Percentiles rank a stretch among this genome's conserved stretches.
These are phyloP conservation scores for Climacium dendroides DNA, from an alignment of 225 moss, liverwort and hornwort genomes.

Conservation along the genomic window DNA sequence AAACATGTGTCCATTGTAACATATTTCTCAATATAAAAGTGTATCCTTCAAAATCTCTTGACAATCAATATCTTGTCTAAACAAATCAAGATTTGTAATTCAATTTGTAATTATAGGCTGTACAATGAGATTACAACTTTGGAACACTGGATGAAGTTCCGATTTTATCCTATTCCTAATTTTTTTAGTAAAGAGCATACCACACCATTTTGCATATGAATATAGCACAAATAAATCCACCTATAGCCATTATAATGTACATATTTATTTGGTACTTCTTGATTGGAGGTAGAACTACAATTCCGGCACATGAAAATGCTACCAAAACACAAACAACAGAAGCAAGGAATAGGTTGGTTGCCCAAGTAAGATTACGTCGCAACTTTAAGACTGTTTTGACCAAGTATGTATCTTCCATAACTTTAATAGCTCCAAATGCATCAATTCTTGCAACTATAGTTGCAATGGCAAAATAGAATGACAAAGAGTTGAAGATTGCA, in stretches of 20 bases:
- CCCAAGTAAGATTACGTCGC: background rate
- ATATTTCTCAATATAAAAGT: too few species aligned
- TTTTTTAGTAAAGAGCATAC: too few species aligned
- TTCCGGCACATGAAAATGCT: background rate
- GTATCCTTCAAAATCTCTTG: too few species aligned
- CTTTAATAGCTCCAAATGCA: background rate
- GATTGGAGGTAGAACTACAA: background rate
- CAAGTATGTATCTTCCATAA: too few species aligned
- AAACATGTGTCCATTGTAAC: too few species aligned
- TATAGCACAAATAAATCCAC: background rate
- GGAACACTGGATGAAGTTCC: too few species aligned
- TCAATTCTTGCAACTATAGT: background rate
- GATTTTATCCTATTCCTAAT: too few species aligned
- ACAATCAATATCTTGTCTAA: too few species aligned
- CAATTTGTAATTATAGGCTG: too few species aligned
- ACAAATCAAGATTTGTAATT: too few species aligned
- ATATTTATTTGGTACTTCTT: background rate
- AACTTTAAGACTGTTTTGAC: background rate
- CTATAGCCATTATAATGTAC: background rate
- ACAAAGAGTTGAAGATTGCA: background rate
- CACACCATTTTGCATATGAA: background rate
- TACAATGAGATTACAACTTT: too few species aligned
- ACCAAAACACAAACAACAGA: background rate
- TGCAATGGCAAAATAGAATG: background rate
- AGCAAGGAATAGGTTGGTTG: background rate